Percentiles rank a stretch among this genome's conserved stretches.
Conservation (phyloP, 345 rosid genomes). For the Lagerstroemia speciosa region DNA sequence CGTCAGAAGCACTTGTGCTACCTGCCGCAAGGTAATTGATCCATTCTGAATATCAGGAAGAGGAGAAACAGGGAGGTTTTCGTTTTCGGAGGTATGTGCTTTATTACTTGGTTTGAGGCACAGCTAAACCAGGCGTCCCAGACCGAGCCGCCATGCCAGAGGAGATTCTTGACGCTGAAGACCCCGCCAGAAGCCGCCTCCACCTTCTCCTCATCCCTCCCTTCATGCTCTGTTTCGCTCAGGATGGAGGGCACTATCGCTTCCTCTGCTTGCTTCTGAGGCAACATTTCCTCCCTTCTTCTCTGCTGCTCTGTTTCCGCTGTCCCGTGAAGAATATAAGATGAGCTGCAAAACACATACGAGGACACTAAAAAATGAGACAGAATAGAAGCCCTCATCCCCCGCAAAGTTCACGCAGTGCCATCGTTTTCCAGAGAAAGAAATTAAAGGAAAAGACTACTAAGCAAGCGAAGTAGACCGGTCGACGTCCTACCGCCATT, state of each 20-base stretch:
- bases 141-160: conserved; percentile 97
- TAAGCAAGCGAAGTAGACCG: neutral
- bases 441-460: neutral
- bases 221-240: conserved; percentile 38
- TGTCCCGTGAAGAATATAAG: neutral
- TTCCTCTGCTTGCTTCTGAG: conserved; percentile 84
- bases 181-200: conserved; percentile 19
- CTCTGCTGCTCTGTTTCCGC: conserved; percentile 1
- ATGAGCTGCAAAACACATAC: conserved; percentile 9
- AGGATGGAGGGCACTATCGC: conserved; percentile 57
- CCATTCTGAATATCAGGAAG: neutral
- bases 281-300: conserved; percentile 47
- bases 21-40: conserved; percentile 25
- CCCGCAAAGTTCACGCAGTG: conserved; percentile 16
- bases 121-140: conserved; percentile 99
- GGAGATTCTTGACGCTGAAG: conserved; percentile 47
- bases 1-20: conserved; percentile 89
- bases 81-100: neutral
- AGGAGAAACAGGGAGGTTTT: neutral
- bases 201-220: conserved; percentile 19
- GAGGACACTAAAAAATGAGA: conserved; percentile 28
- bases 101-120: conserved; percentile 84
- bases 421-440: neutral
- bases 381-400: conserved; percentile 19
- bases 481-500: neutral